phyloP scores from a whole-genome alignment of 1,284 basidiomycete genomes.

The Fomes fomentarius region DNA sequence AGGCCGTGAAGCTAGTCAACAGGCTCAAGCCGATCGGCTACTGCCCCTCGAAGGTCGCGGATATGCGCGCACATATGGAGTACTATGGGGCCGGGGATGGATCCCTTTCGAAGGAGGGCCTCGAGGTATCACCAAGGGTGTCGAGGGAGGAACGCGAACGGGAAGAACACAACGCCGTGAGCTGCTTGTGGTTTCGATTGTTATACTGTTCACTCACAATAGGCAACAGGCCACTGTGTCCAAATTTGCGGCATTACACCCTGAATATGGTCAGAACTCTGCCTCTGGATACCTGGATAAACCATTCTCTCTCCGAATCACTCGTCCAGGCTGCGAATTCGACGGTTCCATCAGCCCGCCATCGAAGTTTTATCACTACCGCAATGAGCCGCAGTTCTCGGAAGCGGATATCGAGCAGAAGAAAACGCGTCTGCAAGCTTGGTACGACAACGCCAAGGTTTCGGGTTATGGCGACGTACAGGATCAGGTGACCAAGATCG shows the following conservation, averaged over 20 bases:
- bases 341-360: background rate
- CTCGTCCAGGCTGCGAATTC: background rate
- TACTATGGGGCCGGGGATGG: background rate
- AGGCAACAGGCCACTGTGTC: background rate
- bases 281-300: constrained; percentile 4
- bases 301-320: constrained; percentile 7
- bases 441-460: constrained; percentile 5
- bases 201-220: background rate
- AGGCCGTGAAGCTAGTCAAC: background rate
- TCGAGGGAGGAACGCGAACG: background rate
- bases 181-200: background rate
- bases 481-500: constrained; percentile 16
- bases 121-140: too few species aligned
- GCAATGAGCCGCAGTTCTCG: background rate
- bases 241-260: background rate
- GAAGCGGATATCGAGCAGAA: background rate
- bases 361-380: background rate
- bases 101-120: too few species aligned
- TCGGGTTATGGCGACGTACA: constrained; percentile 21
- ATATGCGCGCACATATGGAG: background rate
- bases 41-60: background rate
- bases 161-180: background rate
- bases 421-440: background rate
- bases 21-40: background rate
- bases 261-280: background rate